These are phyloP conservation scores for Pharus latifolius DNA, from an alignment of 176 grass and related monocot species.

Conservation along the genomic window DNA sequence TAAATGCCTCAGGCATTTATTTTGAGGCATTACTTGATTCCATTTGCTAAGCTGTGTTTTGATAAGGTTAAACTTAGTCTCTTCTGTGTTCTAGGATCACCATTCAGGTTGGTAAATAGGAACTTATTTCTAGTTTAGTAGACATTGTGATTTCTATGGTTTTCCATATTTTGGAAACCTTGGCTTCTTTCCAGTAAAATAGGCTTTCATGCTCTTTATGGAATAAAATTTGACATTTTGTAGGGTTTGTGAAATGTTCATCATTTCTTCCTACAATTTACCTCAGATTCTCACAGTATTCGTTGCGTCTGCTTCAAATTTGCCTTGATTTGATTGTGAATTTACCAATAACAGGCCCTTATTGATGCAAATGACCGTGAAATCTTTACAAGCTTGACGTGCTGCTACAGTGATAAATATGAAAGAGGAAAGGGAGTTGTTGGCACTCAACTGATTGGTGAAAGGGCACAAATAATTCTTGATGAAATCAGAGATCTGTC, in stretches of 20 bases:
- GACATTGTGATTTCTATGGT: background rate
- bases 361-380: constrained; percentile 83
- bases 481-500: constrained; percentile 73
- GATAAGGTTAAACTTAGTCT: background rate
- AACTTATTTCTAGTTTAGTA: background rate
- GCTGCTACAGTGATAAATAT: constrained; percentile 70
- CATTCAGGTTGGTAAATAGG: background rate
- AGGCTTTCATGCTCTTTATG: background rate
- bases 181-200: constrained; percentile 1
- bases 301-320: background rate
- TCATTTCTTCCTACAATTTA: constrained; percentile 7
- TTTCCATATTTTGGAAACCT: background rate
- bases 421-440: constrained; percentile 76
- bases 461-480: constrained; percentile 94
- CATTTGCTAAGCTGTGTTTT: constrained; percentile 3
- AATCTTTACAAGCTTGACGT: constrained; percentile 87
- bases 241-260: background rate
- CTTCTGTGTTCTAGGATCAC: background rate
- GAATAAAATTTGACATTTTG: background rate
- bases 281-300: background rate
- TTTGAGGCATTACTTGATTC: background rate
- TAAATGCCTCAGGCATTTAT: background rate
- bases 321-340: constrained; percentile 18
- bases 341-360: constrained; percentile 50
- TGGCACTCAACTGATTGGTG: constrained; percentile 81